Base-by-base conservation (phyloP, 352 stramenopile genomes). In the Globisporangium cylindrosporum region DNA sequence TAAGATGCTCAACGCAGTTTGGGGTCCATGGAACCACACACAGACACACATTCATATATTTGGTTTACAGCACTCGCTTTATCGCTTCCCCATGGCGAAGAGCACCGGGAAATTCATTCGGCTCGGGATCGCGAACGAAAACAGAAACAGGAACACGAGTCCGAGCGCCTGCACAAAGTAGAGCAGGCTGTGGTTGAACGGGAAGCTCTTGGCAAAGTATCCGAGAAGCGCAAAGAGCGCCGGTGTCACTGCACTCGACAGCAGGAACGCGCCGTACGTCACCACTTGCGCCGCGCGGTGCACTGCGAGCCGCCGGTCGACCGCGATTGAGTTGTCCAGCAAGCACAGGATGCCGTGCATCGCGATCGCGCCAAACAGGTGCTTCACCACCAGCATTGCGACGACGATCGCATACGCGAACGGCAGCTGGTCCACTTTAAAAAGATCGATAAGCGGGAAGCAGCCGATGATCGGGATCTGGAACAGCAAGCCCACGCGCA, bases 41-140 rank as follows among this genome's bases (percentile, higher is more conserved):
- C 36, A 43, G 36, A 48, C 8, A 41, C 6, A n/a, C 54, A 67
- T 61, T 15, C 53, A 49, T 57, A 53, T 53, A 36, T 36, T 48
- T 29, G 36, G 53, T 24, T 49, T 48, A 60, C 18, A 22, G 20
- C 22, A 22, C 59, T 34, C 43, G 43, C 32, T 67, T 89, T 69
- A 93, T 72, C 85, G 73, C 69, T 93, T 93, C 10, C 80, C 84
- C 84, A 92, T 91, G 59, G 81, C 80, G 56, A 94, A 92, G 9
- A 94, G 73, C 74, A 91, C 76, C 3, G 86, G 86, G 51, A 94
- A 94, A 58, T 94, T 94, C 77, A 94, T 80, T 48, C 86, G 80
- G 43, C 80, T 91, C 3, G 86, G 86, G 60, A 94, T 92, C 29
- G 87, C 72, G 38, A 90, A 86, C 9, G 86, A 91, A 64, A 94